A percentile compares a stretch with the other conserved stretches of the same genome.
Conservation (phyloP, 148 eudicot species). For the Fagopyrum homotropicum region DNA sequence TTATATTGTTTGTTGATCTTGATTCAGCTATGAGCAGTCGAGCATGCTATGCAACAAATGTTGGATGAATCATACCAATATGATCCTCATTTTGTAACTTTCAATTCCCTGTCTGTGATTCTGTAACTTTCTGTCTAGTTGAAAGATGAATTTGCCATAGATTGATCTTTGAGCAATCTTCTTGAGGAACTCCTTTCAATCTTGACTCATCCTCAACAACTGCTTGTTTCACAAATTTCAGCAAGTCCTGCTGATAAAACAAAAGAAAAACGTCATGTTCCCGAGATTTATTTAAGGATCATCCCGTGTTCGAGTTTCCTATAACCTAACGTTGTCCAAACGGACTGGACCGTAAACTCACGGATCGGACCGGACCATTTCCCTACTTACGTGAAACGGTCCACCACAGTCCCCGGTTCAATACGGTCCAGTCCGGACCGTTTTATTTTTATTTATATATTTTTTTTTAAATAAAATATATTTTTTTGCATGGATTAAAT, state of each 20-base stretch:
- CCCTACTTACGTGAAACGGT: no score
- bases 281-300: no score
- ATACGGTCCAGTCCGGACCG: no score
- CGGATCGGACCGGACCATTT: no score
- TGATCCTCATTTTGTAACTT: background rate
- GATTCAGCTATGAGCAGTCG: background rate
- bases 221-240: slow-evolving; percentile 74
- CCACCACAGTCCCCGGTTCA: no score
- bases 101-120: background rate
- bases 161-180: slow-evolving; percentile 67
- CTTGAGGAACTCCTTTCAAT: slow-evolving; percentile 62
- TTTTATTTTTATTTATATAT: no score
- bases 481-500: no score
- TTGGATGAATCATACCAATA: background rate
- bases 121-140: slow-evolving; percentile 14
- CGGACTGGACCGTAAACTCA: no score
- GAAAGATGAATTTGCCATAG: slow-evolving; percentile 58
- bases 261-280: background rate
- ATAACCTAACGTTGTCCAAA: no score
- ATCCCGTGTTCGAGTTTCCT: no score
- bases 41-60: background rate
- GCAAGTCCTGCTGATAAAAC: slow-evolving; percentile 44
- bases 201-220: slow-evolving; percentile 71
- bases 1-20: slow-evolving; percentile 2
- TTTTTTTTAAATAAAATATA: no score